Conservation (phyloP, 2,329 filamentous ascomycete genomes). For the Onygenales sp. region DNA sequence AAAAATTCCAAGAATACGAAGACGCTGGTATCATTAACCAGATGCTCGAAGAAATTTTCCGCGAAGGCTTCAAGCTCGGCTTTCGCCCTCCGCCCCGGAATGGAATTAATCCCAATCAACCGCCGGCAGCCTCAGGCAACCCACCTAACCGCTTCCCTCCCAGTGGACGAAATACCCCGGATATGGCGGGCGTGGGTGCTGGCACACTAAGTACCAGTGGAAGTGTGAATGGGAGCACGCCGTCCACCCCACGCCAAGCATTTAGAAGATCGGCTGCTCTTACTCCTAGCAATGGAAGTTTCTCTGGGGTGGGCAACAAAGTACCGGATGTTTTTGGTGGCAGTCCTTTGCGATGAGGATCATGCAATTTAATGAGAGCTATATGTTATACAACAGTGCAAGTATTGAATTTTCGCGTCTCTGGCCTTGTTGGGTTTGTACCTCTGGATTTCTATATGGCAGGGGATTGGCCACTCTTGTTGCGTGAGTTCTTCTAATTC, state of each 20-base stretch:
- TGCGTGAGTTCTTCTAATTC: too few species aligned
- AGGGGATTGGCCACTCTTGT: too few species aligned
- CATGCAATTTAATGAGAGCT: background rate
- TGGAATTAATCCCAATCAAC: conserved; percentile 2
- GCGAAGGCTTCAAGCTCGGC: conserved; percentile 48
- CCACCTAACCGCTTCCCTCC: conserved; percentile 4
- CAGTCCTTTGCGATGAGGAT: conserved; percentile 25
- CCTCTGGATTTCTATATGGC: too few species aligned
- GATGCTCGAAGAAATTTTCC: conserved; percentile 82
- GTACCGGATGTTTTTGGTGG: conserved; percentile 30
- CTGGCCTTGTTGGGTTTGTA: too few species aligned
- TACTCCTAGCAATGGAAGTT: conserved; percentile 34
- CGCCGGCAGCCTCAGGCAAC: conserved; percentile 6
- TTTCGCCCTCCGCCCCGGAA: conserved; percentile 46
- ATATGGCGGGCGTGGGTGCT: conserved; percentile 11
- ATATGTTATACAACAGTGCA: background rate
- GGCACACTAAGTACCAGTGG: conserved; percentile 12
- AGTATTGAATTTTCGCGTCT: too few species aligned
- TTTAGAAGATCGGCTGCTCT: conserved; percentile 33
- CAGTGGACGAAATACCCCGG: conserved; percentile 34
- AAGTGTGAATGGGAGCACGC: conserved; percentile 20
- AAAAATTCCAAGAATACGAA: conserved; percentile 81
- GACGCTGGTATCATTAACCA: conserved; percentile 75
- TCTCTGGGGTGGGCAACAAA: conserved; percentile 22
- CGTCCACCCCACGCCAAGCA: conserved; percentile 32